Evolutionary conservation across 2,329 filamentous ascomycete genomes (phyloP), one percentile per base, ranked within the genome.

Genomic region (Ceratocystis variospora): DNA sequence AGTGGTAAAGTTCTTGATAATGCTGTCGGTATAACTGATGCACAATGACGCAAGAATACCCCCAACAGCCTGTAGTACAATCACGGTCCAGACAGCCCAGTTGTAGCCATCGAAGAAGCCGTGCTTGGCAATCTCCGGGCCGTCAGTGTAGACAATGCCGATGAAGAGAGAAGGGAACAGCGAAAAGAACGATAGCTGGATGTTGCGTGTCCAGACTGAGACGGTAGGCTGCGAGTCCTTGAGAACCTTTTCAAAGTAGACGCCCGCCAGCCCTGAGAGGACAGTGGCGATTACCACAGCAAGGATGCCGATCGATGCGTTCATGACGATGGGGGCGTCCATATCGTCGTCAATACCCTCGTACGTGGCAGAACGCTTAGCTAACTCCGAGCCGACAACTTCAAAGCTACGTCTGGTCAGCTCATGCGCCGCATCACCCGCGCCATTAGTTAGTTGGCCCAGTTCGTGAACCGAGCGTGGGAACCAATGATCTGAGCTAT

Each of bases 81-180:
- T 89, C 3, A 91, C 88, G 4, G 85, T 80, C 91, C 92, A 96
- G 2, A 97, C 93, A 22, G 93, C 81, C 80, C 84, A 88, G 74
- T 96, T 96, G 77, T 97, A 99, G 2, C 94, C 94, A 67, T 89
- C 87, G 71, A 99, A 97, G 76, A 97, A 96, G 12, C 94, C 94
- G 69, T 89, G 85, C 74, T 87, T 84, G 31, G 87, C 82, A 69
- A 99, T 91, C 50, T 88, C 87, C 68, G 86, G 84, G 31, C 93
- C 94, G 70, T 99, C 94, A 69, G 90, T 89, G 77, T 89, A 89
- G 2, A 95, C 77, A 5, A 97, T 87, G 1, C 93, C 94, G 64
- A 96, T 81, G 67, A 97, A 85, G 0, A 96, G 79, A 0, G 92
- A 89, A 0, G 93, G 90, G 71, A 96, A 93, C 1, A 97, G 79